Base-by-base conservation (phyloP, 106 monocot genomes). In the Phalaenopsis aphrodite region DNA sequence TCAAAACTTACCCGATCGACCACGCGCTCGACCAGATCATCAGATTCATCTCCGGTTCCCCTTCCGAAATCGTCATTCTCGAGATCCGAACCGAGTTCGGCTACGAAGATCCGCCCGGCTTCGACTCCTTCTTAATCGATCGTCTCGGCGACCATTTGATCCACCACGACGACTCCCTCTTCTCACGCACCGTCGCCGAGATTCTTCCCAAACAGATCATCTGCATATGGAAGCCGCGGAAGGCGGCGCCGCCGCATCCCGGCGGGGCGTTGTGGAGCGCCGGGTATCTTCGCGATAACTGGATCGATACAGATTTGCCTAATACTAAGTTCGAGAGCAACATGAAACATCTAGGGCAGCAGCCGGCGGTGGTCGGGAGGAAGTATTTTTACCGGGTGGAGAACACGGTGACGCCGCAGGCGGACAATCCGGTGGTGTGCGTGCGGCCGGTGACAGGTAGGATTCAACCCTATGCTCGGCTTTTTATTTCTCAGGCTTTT, bases 1-100 rank as follows among this genome's bases (percentile, higher is more conserved):
- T 97, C 66, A 65, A 56, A 15, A 85, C 86, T 73, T 94, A 94
- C 87, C 56, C 81, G 76, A 85, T 98, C 69, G 94, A 92, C 83
- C 81, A 86, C 57, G 92, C 90, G 78, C 47, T 98, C 80, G 57
- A 77, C 48, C 64, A 85, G 66, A 74, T 98, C 78, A 84, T 83
- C 46, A 75, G 84, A 38, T 98, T 92, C 80, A 84, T 98, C 58
- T 52, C 85, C 5, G 92, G 86, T 77, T 87, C 89, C 11, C 39
- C 75, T 36, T 85, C 86, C 8, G 97, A 98, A 79, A 55, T 98
- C 77, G 37, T 94, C 56, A 36, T 94, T 24, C 94, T 97, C 56
- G 94, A 97, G 80, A 83, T 94, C 77, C 90, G 97, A 41, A 98
- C 94, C 64, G 94, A 97, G 85, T 94, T 92, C 79, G 94, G 94